Evolutionary conservation across 768 basidiomycete genomes (phyloP).

Genomic region (Paxillus ammoniavirescens): DNA sequence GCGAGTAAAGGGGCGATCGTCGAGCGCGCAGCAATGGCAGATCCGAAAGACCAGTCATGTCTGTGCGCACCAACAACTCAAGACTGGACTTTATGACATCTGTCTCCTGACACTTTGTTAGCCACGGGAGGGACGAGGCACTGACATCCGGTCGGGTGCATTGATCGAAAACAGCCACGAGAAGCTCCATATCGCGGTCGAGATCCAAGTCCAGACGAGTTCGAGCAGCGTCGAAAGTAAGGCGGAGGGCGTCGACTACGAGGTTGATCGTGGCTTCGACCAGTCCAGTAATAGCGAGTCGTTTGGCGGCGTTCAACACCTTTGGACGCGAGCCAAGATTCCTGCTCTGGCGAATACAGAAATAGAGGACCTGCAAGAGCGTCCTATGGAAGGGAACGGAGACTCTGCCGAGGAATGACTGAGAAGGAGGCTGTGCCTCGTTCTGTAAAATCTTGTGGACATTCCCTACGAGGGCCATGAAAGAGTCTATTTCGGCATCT

Average conservation of each 20-base stretch:
- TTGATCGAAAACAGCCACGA: slow-evolving; percentile 82
- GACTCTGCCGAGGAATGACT: slow-evolving; percentile 65
- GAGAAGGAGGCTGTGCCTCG: slow-evolving; percentile 69
- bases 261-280: slow-evolving; percentile 63
- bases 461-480: slow-evolving; percentile 60
- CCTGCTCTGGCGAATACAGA: slow-evolving; percentile 65
- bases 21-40: slow-evolving; percentile 58
- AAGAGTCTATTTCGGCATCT: slow-evolving; percentile 51
- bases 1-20: slow-evolving; percentile 68
- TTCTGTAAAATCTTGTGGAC: slow-evolving; percentile 67
- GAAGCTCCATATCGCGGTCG: slow-evolving; percentile 77
- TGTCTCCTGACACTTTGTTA: slow-evolving; percentile 76
- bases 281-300: slow-evolving; percentile 55
- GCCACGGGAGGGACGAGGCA: slow-evolving; percentile 71
- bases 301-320: slow-evolving; percentile 56
- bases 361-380: slow-evolving; percentile 79
- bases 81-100: slow-evolving; percentile 76
- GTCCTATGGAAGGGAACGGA: slow-evolving; percentile 75
- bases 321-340: slow-evolving; percentile 48
- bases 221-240: slow-evolving; percentile 65
- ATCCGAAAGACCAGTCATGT: slow-evolving; percentile 70
- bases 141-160: slow-evolving; percentile 69
- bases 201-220: slow-evolving; percentile 58
- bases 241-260: slow-evolving; percentile 63
- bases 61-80: slow-evolving; percentile 65